These are phyloP conservation scores for Didymellaceae sp. DNA, from an alignment of 2,329 filamentous ascomycete species.

Conservation along the genomic window DNA sequence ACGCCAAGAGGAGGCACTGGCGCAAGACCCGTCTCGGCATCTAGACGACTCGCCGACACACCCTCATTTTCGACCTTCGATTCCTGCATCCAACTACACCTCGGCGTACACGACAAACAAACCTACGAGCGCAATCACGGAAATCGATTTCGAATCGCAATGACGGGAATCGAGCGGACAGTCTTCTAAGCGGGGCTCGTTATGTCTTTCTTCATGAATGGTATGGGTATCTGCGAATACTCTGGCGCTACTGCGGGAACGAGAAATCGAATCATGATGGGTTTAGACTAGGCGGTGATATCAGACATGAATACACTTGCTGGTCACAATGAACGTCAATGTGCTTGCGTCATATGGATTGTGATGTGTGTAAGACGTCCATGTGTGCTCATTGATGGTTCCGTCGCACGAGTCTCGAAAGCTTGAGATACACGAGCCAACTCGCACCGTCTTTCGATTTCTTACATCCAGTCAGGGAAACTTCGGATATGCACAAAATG, in stretches of 20 bases:
- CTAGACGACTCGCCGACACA: constrained; percentile 69
- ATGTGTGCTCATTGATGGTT: neutral
- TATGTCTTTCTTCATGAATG: constrained; percentile 22
- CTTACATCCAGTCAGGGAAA: too few relatives aligned
- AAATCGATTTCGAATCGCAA: constrained; percentile 38
- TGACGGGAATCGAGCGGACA: constrained; percentile 29
- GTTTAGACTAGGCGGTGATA: constrained; percentile 47
- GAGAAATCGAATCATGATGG: constrained; percentile 43
- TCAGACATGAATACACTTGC: constrained; percentile 43
- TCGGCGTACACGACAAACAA: constrained; percentile 22
- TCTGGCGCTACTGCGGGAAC: constrained; percentile 48
- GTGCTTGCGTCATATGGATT: constrained; percentile 2
- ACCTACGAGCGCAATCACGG: constrained; percentile 38
- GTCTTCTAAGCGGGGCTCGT: constrained; percentile 31
- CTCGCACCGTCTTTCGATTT: too few relatives aligned
- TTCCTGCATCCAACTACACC: constrained; percentile 24
- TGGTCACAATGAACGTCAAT: constrained; percentile 36
- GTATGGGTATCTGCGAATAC: constrained; percentile 27
- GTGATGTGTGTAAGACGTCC: constrained; percentile 5
- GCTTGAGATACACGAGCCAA: too few relatives aligned
- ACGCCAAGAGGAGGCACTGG: constrained; percentile 99
- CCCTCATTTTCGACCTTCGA: constrained; percentile 43
- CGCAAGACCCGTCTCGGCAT: constrained; percentile 99
- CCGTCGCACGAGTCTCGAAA: neutral
- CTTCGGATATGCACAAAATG: too few relatives aligned